Percentiles rank a stretch among this genome's conserved stretches.
Evolutionary conservation across 2,329 filamentous ascomycete species (phyloP).

Genomic region (Phaeomoniella chlamydospora): DNA sequence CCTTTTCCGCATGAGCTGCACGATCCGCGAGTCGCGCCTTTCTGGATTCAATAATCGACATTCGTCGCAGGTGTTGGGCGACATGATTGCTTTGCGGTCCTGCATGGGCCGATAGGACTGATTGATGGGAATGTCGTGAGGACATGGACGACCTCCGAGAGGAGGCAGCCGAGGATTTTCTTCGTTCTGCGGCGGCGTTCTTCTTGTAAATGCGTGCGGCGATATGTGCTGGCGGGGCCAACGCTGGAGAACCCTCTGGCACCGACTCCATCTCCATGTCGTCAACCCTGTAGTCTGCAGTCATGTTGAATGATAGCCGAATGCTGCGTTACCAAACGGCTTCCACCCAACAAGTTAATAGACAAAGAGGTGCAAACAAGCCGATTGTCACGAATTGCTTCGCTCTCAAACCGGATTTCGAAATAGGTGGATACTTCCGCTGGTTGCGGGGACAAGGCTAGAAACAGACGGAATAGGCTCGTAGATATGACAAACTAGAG

Average conservation of each 20-base stretch:
- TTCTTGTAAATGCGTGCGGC: slow-evolving; percentile 47
- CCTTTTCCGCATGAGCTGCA: slow-evolving; percentile 51
- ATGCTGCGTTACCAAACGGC: too few relatives aligned
- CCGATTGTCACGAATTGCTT: too few relatives aligned
- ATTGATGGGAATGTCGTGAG: slow-evolving; percentile 45
- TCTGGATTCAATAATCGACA: slow-evolving; percentile 49
- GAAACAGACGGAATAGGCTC: too few relatives aligned
- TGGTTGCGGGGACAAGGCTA: too few relatives aligned
- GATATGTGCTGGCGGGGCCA: slow-evolving; percentile 44
- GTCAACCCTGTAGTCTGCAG: too few relatives aligned
- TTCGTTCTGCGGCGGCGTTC: slow-evolving; percentile 29
- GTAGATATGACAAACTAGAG: too few relatives aligned
- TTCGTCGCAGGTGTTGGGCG: slow-evolving; percentile 50
- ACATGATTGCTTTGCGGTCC: slow-evolving; percentile 42
- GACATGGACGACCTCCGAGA: slow-evolving; percentile 52
- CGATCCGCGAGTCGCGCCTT: slow-evolving; percentile 50
- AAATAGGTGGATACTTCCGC: too few relatives aligned
- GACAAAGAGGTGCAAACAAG: too few relatives aligned
- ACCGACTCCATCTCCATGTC: slow-evolving; percentile 27
- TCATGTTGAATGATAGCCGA: too few relatives aligned
- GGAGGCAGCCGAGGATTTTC: slow-evolving; percentile 46
- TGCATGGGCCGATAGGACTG: slow-evolving; percentile 32
- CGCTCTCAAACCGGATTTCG: too few relatives aligned
- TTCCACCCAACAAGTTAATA: too few relatives aligned
- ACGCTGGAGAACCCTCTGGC: slow-evolving; percentile 20